A percentile compares a stretch with the other conserved stretches of the same genome.
Evolutionary conservation across 805 yeast species (phyloP).

Genomic region (Kodamaea neixiangensis): DNA sequence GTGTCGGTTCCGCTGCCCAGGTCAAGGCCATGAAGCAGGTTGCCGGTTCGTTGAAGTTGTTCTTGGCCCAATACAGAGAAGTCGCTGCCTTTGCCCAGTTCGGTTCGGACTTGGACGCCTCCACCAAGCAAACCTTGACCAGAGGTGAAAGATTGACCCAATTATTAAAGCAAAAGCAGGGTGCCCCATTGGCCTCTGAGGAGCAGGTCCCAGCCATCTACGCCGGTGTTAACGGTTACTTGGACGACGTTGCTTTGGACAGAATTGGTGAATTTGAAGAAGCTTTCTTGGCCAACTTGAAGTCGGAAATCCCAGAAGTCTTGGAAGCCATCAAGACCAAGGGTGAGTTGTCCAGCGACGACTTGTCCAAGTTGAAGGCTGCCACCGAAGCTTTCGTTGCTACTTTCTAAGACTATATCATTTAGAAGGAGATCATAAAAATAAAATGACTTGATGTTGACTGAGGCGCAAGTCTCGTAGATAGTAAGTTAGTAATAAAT

Average conservation of each 20-base stretch:
- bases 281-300: conserved; percentile 88
- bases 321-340: conserved; percentile 79
- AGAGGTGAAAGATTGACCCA: conserved; percentile 99
- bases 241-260: conserved; percentile 81
- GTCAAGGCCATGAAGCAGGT: conserved; percentile 99
- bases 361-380: conserved; percentile 81
- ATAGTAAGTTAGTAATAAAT: conserved; percentile 7
- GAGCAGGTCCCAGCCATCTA: conserved; percentile 98
- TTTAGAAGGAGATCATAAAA: conserved; percentile 2
- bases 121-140: conserved; percentile 96
- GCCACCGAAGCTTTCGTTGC: conserved; percentile 93
- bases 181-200: conserved; percentile 95
- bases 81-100: conserved; percentile 99
- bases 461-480: conserved; percentile 2
- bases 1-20: conserved; percentile 99
- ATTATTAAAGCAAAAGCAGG: conserved; percentile 97
- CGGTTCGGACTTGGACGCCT: conserved; percentile 99
- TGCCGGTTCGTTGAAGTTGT: conserved; percentile 99
- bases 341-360: conserved; percentile 90
- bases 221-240: conserved; percentile 99
- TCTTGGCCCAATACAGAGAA: conserved; percentile 99
- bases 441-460: conserved; percentile 7
- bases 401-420: conserved; percentile 56
- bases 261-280: conserved; percentile 90
- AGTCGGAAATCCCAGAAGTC: conserved; percentile 84